Evolutionary conservation across 306 rosid species (phyloP), one percentile per base, ranked within the genome.

Genomic region (Chamaecrista fasciculata): DNA sequence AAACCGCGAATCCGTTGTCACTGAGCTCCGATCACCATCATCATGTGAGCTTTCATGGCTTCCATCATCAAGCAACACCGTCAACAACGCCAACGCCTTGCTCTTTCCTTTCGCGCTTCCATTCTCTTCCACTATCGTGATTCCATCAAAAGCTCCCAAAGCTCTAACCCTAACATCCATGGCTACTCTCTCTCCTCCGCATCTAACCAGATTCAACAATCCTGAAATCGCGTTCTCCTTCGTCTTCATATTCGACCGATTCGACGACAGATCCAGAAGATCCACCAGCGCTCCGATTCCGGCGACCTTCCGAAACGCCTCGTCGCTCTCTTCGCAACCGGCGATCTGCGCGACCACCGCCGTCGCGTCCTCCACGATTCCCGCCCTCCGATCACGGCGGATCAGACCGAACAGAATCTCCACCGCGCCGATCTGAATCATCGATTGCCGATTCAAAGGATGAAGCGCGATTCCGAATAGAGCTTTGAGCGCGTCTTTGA

Each of bases 331-430:
- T 19, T 85, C 96, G 67, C 97, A 94, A 1, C 97, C 99, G 1
- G 97, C 97, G 4, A 94, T 80, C 80, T 94, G 99, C 4, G 99
- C 96, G 0, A 94, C 69, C 16, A 94, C 99, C 16, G 99, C 99
- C 21, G 99, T 85, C 0, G 95, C 85, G 16, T 94, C 99, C 77
- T 94, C 99, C 19, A 88, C 83, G 19, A 94, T 78, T 40, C 99
- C 99, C 0, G 79, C 74, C 48, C 89, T 68, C 4, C 88, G 82
- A 20, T 82, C 99, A 79, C 81, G 81, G 1, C 79, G 56, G 0
- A 88, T 73, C 1, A 88, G 49, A 0, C 86, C 62, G 39, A 94
- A 94, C 1, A 94, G 79, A 29, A 87, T 82, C 7, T 90, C 85
- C 9, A 89, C 85, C 8, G 58, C 92, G 15, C 96, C 87, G 34